A percentile compares a stretch with the other conserved stretches of the same genome.
phyloP scores from a whole-genome alignment of 108 stramenopile genomes.

The Phaeodactylum tricornutum region DNA sequence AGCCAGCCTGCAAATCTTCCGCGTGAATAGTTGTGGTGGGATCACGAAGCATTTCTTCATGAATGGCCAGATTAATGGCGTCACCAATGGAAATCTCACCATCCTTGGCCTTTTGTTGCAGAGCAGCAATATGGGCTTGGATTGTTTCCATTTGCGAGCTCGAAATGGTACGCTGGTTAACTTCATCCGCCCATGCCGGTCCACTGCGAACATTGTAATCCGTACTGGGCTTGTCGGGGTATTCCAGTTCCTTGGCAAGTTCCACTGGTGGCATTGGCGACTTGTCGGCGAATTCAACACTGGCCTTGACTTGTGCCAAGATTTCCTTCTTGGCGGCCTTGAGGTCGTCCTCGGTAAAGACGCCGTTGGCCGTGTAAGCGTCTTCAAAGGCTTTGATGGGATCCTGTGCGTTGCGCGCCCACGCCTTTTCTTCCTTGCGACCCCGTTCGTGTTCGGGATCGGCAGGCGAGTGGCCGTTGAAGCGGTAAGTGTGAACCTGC shows the following conservation, averaged over 20 bases:
- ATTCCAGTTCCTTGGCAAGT: slow-evolving; percentile 96
- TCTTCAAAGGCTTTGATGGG: slow-evolving; percentile 93
- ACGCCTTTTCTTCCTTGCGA: slow-evolving; percentile 96
- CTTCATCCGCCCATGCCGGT: slow-evolving; percentile 74
- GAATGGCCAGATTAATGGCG: slow-evolving; percentile 97
- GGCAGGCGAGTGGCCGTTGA: slow-evolving; percentile 97
- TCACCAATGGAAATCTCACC: slow-evolving; percentile 96
- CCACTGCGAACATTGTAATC: slow-evolving; percentile 86
- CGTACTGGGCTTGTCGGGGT: slow-evolving; percentile 90
- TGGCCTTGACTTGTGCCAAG: slow-evolving; percentile 78
- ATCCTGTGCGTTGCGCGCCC: slow-evolving; percentile 91
- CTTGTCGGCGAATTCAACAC: slow-evolving; percentile 87
- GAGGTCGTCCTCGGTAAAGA: slow-evolving; percentile 86
- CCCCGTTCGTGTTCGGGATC: slow-evolving; percentile 98
- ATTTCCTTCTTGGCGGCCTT: slow-evolving; percentile 73
- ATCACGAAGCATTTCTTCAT: slow-evolving; percentile 99
- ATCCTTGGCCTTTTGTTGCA: slow-evolving; percentile 74
- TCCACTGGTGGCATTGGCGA: slow-evolving; percentile 88
- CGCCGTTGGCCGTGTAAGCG: slow-evolving; percentile 50
- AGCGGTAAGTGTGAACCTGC: slow-evolving; percentile 96
- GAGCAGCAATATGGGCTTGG: slow-evolving; percentile 57
- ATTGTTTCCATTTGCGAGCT: slow-evolving; percentile 64
- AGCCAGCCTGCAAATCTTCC: slow-evolving; percentile 97
- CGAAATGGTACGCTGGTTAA: slow-evolving; percentile 77
- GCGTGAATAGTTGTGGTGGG: slow-evolving; percentile 97